Conservation (phyloP, 179 eudicot species). For the Amaranthus tricolor region DNA sequence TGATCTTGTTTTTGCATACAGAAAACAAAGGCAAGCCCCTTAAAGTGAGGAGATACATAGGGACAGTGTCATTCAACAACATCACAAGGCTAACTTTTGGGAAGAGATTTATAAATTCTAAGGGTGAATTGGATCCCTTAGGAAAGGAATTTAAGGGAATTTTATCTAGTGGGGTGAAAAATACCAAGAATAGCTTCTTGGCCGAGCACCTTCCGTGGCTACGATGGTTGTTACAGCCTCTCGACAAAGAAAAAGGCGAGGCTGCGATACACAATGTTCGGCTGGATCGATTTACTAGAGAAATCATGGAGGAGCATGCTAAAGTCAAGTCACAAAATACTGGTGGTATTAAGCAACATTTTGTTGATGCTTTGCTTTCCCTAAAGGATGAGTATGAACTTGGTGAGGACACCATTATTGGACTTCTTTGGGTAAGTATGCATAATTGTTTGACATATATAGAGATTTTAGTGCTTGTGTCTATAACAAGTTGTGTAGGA, state of each 20-base stretch:
- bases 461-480: neutral
- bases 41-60: slow-evolving; percentile 50
- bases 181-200: slow-evolving; percentile 49
- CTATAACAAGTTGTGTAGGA: too few relatives aligned
- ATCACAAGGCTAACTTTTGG: slow-evolving; percentile 75
- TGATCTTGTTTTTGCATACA: slow-evolving; percentile 20
- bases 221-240: slow-evolving; percentile 53
- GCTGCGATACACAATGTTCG: slow-evolving; percentile 52
- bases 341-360: slow-evolving; percentile 61
- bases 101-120: slow-evolving; percentile 55
- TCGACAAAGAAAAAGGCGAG: slow-evolving; percentile 45
- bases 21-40: slow-evolving; percentile 58
- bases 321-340: slow-evolving; percentile 40
- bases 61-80: slow-evolving; percentile 74
- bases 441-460: neutral
- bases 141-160: slow-evolving; percentile 70
- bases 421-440: slow-evolving; percentile 70
- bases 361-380: slow-evolving; percentile 73
- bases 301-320: slow-evolving; percentile 79
- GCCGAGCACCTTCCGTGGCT: slow-evolving; percentile 78
- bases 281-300: slow-evolving; percentile 50
- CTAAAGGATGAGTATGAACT: slow-evolving; percentile 69
- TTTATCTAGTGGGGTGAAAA: slow-evolving; percentile 39
- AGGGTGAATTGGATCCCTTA: slow-evolving; percentile 58
- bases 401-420: slow-evolving; percentile 74